Base-by-base conservation (phyloP, 768 basidiomycete genomes). In the Leucocoprinus leucothites region DNA sequence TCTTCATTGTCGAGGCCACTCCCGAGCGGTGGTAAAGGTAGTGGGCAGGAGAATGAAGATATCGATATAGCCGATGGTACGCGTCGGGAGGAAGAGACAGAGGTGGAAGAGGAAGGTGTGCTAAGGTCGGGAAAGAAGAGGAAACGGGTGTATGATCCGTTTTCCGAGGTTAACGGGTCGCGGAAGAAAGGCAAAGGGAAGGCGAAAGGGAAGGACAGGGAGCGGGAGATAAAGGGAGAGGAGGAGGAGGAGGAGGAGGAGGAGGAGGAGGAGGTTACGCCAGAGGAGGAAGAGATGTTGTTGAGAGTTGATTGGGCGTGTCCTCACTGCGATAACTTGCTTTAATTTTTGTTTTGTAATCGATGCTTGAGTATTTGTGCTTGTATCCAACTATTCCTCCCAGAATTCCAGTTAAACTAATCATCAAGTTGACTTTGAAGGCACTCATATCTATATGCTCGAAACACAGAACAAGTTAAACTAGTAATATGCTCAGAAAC, bases 271-370 rank as follows among this genome's bases (percentile, higher is more conserved):
- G 22, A 46, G 31, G 6, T 31, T 31, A 31, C 31, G 11, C 31
- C 31, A 18, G 34, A 2, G 11, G 49, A 36, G 22, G 52, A 53
- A 28, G 43, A 45, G 31, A 36, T 53, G 52, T 36, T 45, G 34
- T 26, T 45, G 34, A 45, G 35, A 18, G 43, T 46, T 34, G 52
- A 53, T 45, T 53, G 52, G 52, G 52, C 44, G n/a, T 53, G 52
- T 53, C 52, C 35, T 11, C 22, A 21, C 1, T 53, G 52, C 18
- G 31, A 43, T n/a, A 43, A 28, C 11, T 52, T 42, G n/a, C 43
- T 52, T 18, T 52, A 34, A 31, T 14, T 34, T 13, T 31, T 13
- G 6, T 31, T 48, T 14, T 31, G 1, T 7, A 26, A 7, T 31
- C n/a, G n/a, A n/a, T n/a, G n/a, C 3, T 42, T 13, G 40, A 4